phyloP scores from a whole-genome alignment of 306 rosid genomes.

The Psophocarpus tetragonolobus region DNA sequence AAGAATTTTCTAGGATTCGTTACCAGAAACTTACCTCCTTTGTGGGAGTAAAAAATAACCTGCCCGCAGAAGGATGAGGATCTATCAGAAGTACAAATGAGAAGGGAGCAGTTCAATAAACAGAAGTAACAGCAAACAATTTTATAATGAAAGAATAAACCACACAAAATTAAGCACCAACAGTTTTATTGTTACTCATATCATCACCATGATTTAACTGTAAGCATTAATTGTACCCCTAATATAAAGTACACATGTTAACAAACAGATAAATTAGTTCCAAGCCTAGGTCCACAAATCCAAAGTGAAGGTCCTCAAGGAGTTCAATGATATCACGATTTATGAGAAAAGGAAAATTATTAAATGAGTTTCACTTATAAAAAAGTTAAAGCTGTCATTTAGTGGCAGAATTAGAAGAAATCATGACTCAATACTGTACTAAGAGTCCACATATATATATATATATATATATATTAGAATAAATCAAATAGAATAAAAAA shows the following conservation, averaged over 20 bases:
- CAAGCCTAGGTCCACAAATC: too few species aligned
- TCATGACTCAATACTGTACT: conserved; percentile 10
- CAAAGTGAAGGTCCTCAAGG: neutral
- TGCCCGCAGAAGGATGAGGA: conserved; percentile 55
- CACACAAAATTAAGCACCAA: neutral
- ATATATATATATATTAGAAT: too few species aligned
- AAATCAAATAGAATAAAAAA: too few species aligned
- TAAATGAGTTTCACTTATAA: neutral
- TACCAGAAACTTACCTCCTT: conserved; percentile 64
- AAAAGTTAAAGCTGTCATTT: neutral
- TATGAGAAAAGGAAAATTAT: neutral
- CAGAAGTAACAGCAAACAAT: conserved; percentile 18
- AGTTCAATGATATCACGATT: neutral
- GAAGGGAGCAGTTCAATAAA: conserved; percentile 29
- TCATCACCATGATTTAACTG: neutral
- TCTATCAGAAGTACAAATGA: conserved; percentile 49
- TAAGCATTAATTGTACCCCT: neutral
- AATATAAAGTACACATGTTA: neutral
- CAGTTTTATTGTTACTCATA: conserved; percentile 1
- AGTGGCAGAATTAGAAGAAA: conserved; percentile 21
- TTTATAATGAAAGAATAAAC: conserved; percentile 11
- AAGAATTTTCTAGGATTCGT: neutral
- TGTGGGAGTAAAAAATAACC: conserved; percentile 50
- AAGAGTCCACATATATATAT: conserved; percentile 19
- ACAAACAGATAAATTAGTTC: conserved; percentile 17